Percentiles rank a stretch among this genome's conserved stretches.
phyloP scores from a whole-genome alignment of 129 eudicot species.

The Lactuca saligna region DNA sequence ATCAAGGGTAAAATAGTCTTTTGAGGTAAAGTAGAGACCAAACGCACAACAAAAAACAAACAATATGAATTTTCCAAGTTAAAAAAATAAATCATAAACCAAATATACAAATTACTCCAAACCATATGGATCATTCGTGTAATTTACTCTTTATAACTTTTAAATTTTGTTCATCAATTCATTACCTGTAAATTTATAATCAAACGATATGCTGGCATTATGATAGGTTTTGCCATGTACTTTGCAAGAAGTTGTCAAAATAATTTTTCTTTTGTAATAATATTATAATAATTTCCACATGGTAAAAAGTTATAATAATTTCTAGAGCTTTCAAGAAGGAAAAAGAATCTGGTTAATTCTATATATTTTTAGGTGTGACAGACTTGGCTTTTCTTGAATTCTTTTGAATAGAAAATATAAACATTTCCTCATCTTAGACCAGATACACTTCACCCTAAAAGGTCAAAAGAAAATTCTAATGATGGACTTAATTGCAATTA shows the following conservation, averaged over 20 bases:
- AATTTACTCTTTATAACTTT: no score
- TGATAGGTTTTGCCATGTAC: not conserved
- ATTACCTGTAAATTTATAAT: no score
- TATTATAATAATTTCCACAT: no score
- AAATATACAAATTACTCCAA: no score
- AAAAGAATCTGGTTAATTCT: no score
- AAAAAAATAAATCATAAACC: no score
- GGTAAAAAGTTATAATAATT: not conserved
- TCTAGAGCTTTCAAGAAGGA: conserved; percentile 1
- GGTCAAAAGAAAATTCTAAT: not conserved
- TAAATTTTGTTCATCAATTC: no score
- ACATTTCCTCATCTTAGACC: conserved; percentile 2
- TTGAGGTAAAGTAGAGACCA: no score
- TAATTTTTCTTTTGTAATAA: not conserved
- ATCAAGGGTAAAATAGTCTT: no score
- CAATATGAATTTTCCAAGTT: no score
- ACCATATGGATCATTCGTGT: no score
- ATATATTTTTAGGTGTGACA: not conserved
- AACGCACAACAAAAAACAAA: no score
- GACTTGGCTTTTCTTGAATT: not conserved
- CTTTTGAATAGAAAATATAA: not conserved
- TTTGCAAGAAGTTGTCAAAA: not conserved
- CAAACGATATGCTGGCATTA: not conserved
- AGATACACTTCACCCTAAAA: conserved; percentile 1
- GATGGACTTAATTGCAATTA: not conserved